Evolutionary conservation across 2,329 filamentous ascomycete species (phyloP), one percentile per base, ranked within the genome.

Genomic region (Ascocoryne sarcoides): DNA sequence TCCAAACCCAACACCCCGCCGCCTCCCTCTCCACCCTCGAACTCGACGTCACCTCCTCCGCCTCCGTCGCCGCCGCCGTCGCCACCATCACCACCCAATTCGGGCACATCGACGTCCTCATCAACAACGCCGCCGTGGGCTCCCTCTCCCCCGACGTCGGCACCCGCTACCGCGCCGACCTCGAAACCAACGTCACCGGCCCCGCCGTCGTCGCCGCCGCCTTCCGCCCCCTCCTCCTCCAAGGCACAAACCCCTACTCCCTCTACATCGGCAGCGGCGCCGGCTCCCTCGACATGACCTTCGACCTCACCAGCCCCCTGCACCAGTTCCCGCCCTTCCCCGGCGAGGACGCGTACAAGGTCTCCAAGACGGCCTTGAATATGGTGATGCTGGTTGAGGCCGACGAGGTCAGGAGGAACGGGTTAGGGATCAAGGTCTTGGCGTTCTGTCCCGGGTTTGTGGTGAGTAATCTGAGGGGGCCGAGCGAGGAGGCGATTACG

Each of bases 401-500:
- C 5, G 39, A 44, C 12, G 39, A 36, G 9, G 23, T 39, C 9
- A 19, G 47, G 36, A n/a, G n/a, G n/a, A n/a, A n/a, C n/a, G n/a
- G n/a, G n/a, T n/a, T n/a, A n/a, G n/a, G n/a, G n/a, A 23, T 50
- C 18, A 59, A 54, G 5, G 52, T 53, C 20, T 59, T 55, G 36
- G 53, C 58, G n/a, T 42, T 60, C 21, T 57, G 54, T 17, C 60
- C 61, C 3, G 60, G 60, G 0, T 62, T 59, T 39, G 52, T 63
- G 28, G 56, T 61, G 34, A 62, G 59, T 4, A 58, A 63, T 34
- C 51, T 54, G 33, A 49, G 40, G 30, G 42, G 46, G 8, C 45
- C 42, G 5, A 41, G 45, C 9, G 49, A 50, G 34, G 16, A 43
- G 28, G 50, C 37, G 15, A 47, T 23, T 36, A 50, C 20, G 34